A percentile compares a stretch with the other conserved stretches of the same genome.
Conservation (phyloP, 192 early-diverging fungal genomes). For the Entomortierella lignicola region DNA sequence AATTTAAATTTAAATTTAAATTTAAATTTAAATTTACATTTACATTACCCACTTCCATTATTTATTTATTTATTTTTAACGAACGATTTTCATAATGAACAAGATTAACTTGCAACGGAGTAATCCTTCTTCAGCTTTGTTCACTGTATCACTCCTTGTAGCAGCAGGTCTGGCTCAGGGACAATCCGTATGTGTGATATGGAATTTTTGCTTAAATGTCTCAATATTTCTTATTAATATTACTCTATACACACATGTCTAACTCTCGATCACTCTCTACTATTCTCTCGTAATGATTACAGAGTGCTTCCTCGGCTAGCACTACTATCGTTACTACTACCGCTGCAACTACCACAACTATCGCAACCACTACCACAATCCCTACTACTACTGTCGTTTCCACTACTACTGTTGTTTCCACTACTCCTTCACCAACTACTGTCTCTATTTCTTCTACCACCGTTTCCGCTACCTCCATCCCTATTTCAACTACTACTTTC, state of each 20-base stretch:
- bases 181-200: slow-evolving; percentile 9
- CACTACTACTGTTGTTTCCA: not conserved
- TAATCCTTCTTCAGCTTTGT: not conserved
- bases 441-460: not conserved
- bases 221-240: not conserved
- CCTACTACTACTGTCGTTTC: not conserved
- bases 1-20: too few species aligned
- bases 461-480: not conserved
- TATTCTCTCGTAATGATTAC: too few species aligned
- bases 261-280: too few species aligned
- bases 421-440: not conserved
- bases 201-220: not conserved
- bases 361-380: not conserved
- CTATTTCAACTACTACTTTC: not conserved
- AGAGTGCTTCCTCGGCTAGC: too few species aligned
- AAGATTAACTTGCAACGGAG: not conserved
- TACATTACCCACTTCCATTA: too few species aligned
- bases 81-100: not conserved
- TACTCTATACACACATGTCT: too few species aligned
- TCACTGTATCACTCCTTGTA: slow-evolving; percentile 11
- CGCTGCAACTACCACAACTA: not conserved
- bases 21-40: too few species aligned
- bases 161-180: slow-evolving; percentile 26
- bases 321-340: not conserved
- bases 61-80: not conserved